Evolutionary conservation across 2,329 filamentous ascomycete genomes (phyloP).

Genomic region (Cytospora leucostoma): DNA sequence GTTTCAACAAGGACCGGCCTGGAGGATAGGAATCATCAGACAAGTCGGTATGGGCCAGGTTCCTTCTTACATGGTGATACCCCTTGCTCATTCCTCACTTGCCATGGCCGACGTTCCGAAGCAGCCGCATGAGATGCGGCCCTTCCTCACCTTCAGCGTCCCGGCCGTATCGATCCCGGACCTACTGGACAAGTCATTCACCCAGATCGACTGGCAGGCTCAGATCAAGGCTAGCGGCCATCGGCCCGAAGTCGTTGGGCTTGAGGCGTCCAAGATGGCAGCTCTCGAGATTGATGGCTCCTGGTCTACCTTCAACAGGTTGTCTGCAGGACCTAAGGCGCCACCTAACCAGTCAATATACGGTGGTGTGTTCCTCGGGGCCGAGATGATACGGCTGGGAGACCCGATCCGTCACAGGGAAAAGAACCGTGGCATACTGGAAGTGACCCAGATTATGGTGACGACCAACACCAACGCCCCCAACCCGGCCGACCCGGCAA

Average conservation of each 20-base stretch:
- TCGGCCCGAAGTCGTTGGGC: slow-evolving; percentile 33
- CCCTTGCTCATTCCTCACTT: slow-evolving; percentile 35
- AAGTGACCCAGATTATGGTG: slow-evolving; percentile 33
- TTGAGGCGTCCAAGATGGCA: slow-evolving; percentile 42
- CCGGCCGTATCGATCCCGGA: slow-evolving; percentile 33
- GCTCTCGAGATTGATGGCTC: slow-evolving; percentile 40
- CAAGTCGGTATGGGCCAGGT: slow-evolving; percentile 25
- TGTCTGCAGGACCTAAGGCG: slow-evolving; percentile 28
- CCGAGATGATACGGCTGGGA: slow-evolving; percentile 39
- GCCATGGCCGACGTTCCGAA: slow-evolving; percentile 30
- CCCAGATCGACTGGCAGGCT: slow-evolving; percentile 36
- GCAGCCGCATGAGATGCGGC: slow-evolving; percentile 36
- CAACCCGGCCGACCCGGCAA: slow-evolving; percentile 28
- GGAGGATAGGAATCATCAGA: slow-evolving; percentile 40
- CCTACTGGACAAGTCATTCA: slow-evolving; percentile 33
- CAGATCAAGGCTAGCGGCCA: slow-evolving; percentile 27
- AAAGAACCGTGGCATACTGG: slow-evolving; percentile 24
- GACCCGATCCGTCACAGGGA: slow-evolving; percentile 39
- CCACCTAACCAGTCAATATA: slow-evolving; percentile 30
- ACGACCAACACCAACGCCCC: slow-evolving; percentile 21
- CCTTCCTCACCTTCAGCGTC: slow-evolving; percentile 42
- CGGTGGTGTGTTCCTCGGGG: slow-evolving; percentile 40
- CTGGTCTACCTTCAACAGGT: slow-evolving; percentile 38
- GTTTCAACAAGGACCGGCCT: slow-evolving; percentile 38
- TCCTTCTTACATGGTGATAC: slow-evolving; percentile 34